These are phyloP conservation scores for Knoxia roxburghii DNA, from an alignment of 257 asterid genomes.

Conservation along the genomic window DNA sequence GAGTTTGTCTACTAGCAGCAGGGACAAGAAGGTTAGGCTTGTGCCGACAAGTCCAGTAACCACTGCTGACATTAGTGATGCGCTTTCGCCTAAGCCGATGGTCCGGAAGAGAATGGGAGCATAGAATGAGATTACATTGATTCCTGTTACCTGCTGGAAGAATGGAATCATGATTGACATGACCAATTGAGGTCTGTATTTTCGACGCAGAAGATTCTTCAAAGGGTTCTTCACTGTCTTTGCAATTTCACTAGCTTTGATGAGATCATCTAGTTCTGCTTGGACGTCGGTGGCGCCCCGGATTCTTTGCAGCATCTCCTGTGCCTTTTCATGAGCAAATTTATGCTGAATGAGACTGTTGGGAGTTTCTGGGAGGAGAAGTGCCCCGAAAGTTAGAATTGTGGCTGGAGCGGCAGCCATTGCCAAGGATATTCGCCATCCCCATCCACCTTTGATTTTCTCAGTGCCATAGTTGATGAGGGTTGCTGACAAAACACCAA, in stretches of 20 bases:
- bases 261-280: slow-evolving; percentile 45
- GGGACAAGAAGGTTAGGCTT: slow-evolving; percentile 34
- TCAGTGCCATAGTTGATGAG: slow-evolving; percentile 38
- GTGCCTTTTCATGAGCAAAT: slow-evolving; percentile 32
- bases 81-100: slow-evolving; percentile 46
- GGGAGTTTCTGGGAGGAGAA: slow-evolving; percentile 60
- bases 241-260: slow-evolving; percentile 34
- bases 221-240: slow-evolving; percentile 32
- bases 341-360: slow-evolving; percentile 39
- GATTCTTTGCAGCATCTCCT: slow-evolving; percentile 24
- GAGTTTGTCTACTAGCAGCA: slow-evolving; percentile 50
- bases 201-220: slow-evolving; percentile 18
- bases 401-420: slow-evolving; percentile 35
- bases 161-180: slow-evolving; percentile 58
- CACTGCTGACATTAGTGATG: slow-evolving; percentile 52
- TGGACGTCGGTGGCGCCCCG: slow-evolving; percentile 46
- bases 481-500: slow-evolving; percentile 43
- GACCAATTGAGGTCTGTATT: slow-evolving; percentile 49
- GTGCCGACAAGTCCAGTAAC: slow-evolving; percentile 59
- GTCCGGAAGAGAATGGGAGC: slow-evolving; percentile 55
- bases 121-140: slow-evolving; percentile 54
- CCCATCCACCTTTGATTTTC: slow-evolving; percentile 56
- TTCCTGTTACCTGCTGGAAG: slow-evolving; percentile 57
- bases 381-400: slow-evolving; percentile 28
- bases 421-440: slow-evolving; percentile 55